These are phyloP conservation scores for Candida frijolesensis DNA, from an alignment of 1,139 yeast genomes.

Conservation along the genomic window DNA sequence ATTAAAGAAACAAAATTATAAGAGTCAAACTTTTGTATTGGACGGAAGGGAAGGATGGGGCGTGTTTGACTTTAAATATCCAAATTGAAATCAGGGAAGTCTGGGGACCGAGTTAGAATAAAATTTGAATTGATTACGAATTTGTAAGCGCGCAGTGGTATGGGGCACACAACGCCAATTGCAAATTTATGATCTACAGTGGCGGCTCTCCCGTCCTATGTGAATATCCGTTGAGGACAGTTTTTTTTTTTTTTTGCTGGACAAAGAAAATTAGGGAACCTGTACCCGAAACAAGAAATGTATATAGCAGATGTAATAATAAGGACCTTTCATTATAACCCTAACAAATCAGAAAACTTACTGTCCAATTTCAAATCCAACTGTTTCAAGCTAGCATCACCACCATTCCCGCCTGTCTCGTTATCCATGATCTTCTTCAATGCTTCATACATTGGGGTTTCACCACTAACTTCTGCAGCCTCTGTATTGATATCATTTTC, in stretches of 20 bases:
- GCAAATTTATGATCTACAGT: too few relatives aligned
- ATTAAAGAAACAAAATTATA: not conserved
- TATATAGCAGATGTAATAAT: too few relatives aligned
- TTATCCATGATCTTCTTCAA: constrained; percentile 5
- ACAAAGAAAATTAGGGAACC: not conserved
- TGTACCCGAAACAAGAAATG: not conserved
- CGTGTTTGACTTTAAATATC: too few relatives aligned
- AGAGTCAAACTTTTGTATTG: not conserved
- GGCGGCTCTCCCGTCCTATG: too few relatives aligned
- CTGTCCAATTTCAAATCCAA: constrained; percentile 6
- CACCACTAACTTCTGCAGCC: not conserved
- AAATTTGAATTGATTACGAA: too few relatives aligned
- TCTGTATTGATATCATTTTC: constrained; percentile 16
- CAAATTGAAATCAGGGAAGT: too few relatives aligned
- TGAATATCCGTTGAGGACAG: too few relatives aligned
- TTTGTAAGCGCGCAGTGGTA: too few relatives aligned
- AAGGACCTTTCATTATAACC: not conserved
- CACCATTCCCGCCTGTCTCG: not conserved
- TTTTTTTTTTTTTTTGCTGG: not conserved
- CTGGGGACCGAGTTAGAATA: too few relatives aligned
- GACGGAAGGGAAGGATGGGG: not conserved
- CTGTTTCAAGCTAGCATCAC: not conserved
- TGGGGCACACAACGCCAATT: too few relatives aligned
- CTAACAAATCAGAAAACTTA: constrained; percentile 6
- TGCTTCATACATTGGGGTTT: constrained; percentile 4